Conservation (phyloP, 495 filamentous ascomycete species). For the Podospora anserina region DNA sequence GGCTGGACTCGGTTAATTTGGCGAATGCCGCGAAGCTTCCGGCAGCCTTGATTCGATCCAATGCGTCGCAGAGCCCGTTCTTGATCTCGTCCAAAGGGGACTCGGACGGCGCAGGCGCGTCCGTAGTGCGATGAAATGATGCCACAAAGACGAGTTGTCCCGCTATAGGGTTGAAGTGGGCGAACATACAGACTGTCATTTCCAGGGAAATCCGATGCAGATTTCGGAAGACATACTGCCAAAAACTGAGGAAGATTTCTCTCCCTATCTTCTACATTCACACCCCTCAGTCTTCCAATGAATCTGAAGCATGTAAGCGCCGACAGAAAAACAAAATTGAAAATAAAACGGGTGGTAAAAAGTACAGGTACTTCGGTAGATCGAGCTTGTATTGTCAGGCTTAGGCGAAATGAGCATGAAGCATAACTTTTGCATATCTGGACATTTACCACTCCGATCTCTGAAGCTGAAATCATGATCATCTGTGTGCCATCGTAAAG, state of each 20-base stretch:
- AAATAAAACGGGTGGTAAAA: constrained; percentile 4
- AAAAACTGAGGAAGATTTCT: too few species aligned
- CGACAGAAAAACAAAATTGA: constrained; percentile 5
- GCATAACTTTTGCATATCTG: not conserved
- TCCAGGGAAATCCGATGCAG: too few species aligned
- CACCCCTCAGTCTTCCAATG: too few species aligned
- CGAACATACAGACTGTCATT: too few species aligned
- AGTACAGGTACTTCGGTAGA: not conserved
- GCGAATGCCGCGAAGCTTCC: constrained; percentile 17
- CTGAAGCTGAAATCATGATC: not conserved
- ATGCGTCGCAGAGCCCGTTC: constrained; percentile 10
- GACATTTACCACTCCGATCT: not conserved
- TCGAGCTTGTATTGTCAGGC: not conserved
- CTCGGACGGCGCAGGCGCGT: not conserved
- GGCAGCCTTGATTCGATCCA: constrained; percentile 13
- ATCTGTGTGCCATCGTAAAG: not conserved
- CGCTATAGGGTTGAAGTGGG: too few species aligned
- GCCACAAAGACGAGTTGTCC: too few species aligned
- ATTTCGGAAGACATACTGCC: too few species aligned
- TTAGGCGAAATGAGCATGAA: not conserved
- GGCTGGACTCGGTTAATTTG: not conserved
- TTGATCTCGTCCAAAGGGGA: not conserved
- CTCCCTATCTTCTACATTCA: too few species aligned
- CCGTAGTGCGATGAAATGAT: too few species aligned
- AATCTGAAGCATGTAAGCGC: too few species aligned